phyloP scores from a whole-genome alignment of 306 rosid genomes.

The Elaeagnus macrophylla region DNA sequence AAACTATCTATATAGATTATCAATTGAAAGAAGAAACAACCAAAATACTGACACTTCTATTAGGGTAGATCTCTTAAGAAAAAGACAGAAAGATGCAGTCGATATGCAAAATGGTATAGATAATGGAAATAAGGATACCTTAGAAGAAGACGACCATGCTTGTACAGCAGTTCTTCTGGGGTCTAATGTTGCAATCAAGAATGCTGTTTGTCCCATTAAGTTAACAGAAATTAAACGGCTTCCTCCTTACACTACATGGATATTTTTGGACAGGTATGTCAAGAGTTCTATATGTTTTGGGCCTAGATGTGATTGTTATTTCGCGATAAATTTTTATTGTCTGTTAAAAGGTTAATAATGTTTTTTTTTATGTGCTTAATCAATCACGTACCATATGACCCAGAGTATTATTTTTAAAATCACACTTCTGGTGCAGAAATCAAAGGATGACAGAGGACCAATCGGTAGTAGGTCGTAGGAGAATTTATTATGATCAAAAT shows the following conservation, averaged over 20 bases:
- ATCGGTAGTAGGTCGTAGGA: constrained; percentile 87
- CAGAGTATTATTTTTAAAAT: constrained; percentile 14
- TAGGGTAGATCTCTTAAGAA: constrained; percentile 52
- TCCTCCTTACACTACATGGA: constrained; percentile 98
- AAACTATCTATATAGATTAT: constrained; percentile 36
- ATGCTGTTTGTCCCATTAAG: constrained; percentile 88
- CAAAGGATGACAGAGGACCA: constrained; percentile 99
- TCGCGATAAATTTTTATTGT: too few relatives aligned
- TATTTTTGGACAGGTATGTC: constrained; percentile 86
- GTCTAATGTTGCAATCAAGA: constrained; percentile 79
- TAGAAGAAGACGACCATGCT: constrained; percentile 60
- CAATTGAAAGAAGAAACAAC: constrained; percentile 50
- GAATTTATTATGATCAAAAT: constrained; percentile 94
- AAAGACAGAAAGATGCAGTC: constrained; percentile 80
- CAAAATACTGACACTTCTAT: constrained; percentile 21
- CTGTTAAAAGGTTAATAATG: too few relatives aligned
- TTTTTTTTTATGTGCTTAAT: not conserved
- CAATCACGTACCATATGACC: constrained; percentile 6
- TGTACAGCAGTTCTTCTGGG: constrained; percentile 95
- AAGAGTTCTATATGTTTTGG: too few relatives aligned
- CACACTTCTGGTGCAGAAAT: constrained; percentile 57
- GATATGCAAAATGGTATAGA: constrained; percentile 73
- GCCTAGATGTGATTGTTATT: too few relatives aligned
- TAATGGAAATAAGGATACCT: constrained; percentile 50
- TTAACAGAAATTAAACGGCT: constrained; percentile 69